phyloP scores from a whole-genome alignment of 768 basidiomycete species.

The Phaeotremella fagi region DNA sequence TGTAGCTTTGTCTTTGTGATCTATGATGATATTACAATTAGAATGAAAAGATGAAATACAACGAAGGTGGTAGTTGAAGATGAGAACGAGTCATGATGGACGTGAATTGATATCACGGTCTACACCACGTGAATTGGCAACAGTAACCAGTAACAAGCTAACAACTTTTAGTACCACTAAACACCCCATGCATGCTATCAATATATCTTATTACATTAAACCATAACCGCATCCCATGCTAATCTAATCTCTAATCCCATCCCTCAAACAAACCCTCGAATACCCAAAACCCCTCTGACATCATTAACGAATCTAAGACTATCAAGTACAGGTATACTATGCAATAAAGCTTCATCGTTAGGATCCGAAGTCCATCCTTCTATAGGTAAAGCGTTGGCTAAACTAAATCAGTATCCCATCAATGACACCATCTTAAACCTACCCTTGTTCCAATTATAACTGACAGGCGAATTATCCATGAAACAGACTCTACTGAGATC shows the following conservation, averaged over 20 bases:
- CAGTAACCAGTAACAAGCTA: too few relatives aligned
- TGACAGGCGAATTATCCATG: slow-evolving; percentile 91
- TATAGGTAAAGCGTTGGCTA: slow-evolving; percentile 97
- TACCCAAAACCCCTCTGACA: slow-evolving; percentile 83
- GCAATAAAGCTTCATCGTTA: slow-evolving; percentile 90
- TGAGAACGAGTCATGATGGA: too few relatives aligned
- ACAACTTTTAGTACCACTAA: too few relatives aligned
- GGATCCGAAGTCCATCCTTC: slow-evolving; percentile 99
- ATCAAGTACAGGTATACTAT: slow-evolving; percentile 90
- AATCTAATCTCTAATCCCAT: not conserved
- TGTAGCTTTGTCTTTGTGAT: too few relatives aligned
- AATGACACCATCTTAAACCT: slow-evolving; percentile 32
- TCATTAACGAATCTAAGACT: slow-evolving; percentile 93
- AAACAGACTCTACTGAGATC: slow-evolving; percentile 92
- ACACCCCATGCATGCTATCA: too few relatives aligned
- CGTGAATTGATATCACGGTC: too few relatives aligned
- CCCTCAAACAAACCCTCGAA: slow-evolving; percentile 50
- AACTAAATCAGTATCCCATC: not conserved
- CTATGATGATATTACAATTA: too few relatives aligned
- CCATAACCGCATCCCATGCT: not conserved
- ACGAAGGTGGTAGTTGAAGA: too few relatives aligned
- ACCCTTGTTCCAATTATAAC: slow-evolving; percentile 92
- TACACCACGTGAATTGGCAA: too few relatives aligned
- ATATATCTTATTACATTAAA: not conserved
- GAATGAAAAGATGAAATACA: too few relatives aligned